A percentile compares a stretch with the other conserved stretches of the same genome.
Conservation (phyloP, 768 basidiomycete genomes). For the Termitomyces sp. region DNA sequence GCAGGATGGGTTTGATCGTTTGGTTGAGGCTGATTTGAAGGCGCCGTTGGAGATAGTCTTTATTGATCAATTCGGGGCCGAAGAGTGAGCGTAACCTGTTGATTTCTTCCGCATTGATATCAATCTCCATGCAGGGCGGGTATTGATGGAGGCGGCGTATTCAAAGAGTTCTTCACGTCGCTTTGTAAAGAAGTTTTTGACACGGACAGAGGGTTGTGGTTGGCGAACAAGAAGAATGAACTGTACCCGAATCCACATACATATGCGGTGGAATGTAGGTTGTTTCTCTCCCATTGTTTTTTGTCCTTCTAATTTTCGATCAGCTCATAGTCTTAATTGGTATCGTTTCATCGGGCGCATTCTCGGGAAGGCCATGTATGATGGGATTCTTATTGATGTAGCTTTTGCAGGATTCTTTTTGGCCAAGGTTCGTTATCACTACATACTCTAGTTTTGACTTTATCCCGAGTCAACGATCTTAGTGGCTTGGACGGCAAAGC, state of each 20-base stretch:
- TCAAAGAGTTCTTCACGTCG: constrained; percentile 96
- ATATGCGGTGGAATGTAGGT: constrained; percentile 83
- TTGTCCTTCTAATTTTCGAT: not conserved
- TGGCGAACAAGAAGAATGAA: constrained; percentile 86
- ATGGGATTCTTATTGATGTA: constrained; percentile 92
- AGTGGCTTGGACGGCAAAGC: constrained; percentile 92
- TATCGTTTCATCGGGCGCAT: constrained; percentile 91
- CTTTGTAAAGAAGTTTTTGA: constrained; percentile 94
- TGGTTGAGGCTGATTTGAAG: constrained; percentile 76
- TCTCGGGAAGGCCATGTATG: constrained; percentile 93
- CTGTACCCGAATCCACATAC: constrained; percentile 92
- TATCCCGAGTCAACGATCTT: not conserved
- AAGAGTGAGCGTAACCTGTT: constrained; percentile 53
- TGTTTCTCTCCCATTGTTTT: not conserved
- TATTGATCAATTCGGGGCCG: constrained; percentile 81
- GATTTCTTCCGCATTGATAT: not conserved
- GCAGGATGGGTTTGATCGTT: constrained; percentile 86
- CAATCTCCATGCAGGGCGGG: constrained; percentile 51
- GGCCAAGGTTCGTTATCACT: constrained; percentile 52
- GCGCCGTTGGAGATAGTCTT: constrained; percentile 86
- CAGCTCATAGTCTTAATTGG: constrained; percentile 86
- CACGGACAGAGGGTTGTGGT: constrained; percentile 90
- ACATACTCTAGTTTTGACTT: not conserved
- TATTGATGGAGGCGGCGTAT: constrained; percentile 95
- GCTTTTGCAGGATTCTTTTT: constrained; percentile 96